These are phyloP conservation scores for Delphinella strobiligena DNA, from an alignment of 2,329 filamentous ascomycete genomes.

Conservation along the genomic window DNA sequence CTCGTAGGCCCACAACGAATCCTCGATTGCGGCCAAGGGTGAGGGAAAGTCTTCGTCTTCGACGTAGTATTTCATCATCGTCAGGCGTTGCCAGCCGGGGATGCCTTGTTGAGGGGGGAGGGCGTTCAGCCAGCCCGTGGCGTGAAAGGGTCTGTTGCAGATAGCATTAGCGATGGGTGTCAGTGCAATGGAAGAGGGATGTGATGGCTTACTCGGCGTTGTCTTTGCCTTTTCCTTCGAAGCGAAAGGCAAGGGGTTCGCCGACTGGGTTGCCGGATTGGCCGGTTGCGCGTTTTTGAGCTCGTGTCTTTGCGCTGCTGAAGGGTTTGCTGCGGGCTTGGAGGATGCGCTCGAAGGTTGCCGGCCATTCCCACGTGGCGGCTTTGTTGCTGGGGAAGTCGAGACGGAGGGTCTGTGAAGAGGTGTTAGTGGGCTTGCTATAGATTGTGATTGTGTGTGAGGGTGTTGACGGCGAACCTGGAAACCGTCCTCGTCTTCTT, in stretches of 20 bases:
- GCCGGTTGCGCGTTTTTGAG: conserved; percentile 14
- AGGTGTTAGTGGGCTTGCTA: too few species aligned
- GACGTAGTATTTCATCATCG: conserved; percentile 40
- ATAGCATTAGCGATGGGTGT: too few species aligned
- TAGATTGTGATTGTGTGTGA: too few species aligned
- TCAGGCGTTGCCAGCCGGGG: conserved; percentile 42
- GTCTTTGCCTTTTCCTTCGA: conserved; percentile 28
- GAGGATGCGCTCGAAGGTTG: conserved; percentile 28
- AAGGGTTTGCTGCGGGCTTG: conserved; percentile 19
- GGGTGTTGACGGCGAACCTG: conserved; percentile 11
- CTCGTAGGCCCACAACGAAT: conserved; percentile 36
- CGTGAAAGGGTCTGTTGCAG: conserved; percentile 21
- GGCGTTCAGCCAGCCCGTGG: conserved; percentile 37
- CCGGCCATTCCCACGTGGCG: conserved; percentile 26
- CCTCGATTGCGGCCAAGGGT: conserved; percentile 13
- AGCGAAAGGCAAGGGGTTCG: conserved; percentile 17
- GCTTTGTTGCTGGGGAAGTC: conserved; percentile 16
- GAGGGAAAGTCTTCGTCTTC: conserved; percentile 16
- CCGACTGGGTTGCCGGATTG: background rate
- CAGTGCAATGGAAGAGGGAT: too few species aligned
- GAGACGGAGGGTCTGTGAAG: conserved; percentile 21
- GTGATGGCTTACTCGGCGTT: too few species aligned
- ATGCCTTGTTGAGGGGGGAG: conserved; percentile 37
- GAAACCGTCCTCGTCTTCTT: conserved; percentile 18
- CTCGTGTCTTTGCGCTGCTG: conserved; percentile 17